A percentile compares a stretch with the other conserved stretches of the same genome.
These are phyloP conservation scores for Colletotrichum sp. DNA, from an alignment of 2,329 filamentous ascomycete species.

Conservation along the genomic window DNA sequence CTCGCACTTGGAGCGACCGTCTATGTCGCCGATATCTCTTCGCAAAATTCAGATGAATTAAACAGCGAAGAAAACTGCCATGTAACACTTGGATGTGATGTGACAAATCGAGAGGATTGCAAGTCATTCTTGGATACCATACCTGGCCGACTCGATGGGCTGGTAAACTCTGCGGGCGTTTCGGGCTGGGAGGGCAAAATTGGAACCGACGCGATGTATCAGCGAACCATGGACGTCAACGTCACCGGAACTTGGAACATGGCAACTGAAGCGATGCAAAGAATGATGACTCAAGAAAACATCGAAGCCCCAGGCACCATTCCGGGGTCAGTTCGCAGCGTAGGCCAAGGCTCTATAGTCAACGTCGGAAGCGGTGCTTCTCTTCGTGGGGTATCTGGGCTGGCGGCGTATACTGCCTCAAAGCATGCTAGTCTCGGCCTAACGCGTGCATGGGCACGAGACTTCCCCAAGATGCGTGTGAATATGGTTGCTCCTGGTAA, in stretches of 20 bases:
- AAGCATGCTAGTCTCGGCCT: neutral
- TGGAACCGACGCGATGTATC: neutral
- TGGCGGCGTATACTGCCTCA: neutral
- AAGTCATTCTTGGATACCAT: neutral
- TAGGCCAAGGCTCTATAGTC: neutral
- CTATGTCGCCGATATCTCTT: neutral
- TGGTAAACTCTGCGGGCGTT: conserved; percentile 7
- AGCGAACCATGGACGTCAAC: neutral
- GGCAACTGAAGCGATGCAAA: neutral
- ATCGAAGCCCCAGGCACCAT: neutral
- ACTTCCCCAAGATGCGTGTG: neutral
- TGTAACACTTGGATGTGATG: neutral
- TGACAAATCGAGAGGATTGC: neutral
- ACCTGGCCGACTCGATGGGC: conserved; percentile 5
- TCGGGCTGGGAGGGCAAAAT: conserved; percentile 15
- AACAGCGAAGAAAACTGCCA: neutral
- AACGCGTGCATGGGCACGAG: neutral
- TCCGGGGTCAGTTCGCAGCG: neutral
- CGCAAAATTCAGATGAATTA: neutral
- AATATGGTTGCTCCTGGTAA: neutral
- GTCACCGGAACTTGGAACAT: neutral
- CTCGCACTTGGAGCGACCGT: neutral
- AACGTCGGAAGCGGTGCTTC: neutral
- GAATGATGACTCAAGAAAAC: neutral
- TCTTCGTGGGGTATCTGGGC: neutral